Conservation (phyloP, 2,329 filamentous ascomycete genomes). For the Berkeleyomyces basicola region DNA sequence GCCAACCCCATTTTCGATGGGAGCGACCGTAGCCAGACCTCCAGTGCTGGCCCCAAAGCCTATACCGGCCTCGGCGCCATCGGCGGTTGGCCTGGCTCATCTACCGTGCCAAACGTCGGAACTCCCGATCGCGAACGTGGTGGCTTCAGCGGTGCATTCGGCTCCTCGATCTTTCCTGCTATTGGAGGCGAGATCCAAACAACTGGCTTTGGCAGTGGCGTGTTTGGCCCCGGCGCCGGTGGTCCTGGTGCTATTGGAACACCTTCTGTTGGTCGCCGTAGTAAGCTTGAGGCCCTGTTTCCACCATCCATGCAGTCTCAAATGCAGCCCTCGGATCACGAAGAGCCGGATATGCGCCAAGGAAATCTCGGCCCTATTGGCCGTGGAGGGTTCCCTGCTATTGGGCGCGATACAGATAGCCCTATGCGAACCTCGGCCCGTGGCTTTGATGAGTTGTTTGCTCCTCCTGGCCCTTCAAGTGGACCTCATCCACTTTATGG, state of each 20-base stretch:
- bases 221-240: constrained; percentile 44
- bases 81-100: constrained; percentile 43
- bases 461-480: constrained; percentile 19
- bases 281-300: constrained; percentile 77
- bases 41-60: constrained; percentile 64
- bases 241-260: constrained; percentile 37
- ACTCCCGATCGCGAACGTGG: constrained; percentile 51
- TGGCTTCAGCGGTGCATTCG: constrained; percentile 44
- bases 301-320: constrained; percentile 80
- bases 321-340: constrained; percentile 60
- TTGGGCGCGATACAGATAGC: constrained; percentile 40
- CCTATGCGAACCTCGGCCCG: constrained; percentile 39
- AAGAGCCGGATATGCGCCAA: constrained; percentile 47
- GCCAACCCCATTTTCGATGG: constrained; percentile 39
- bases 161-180: constrained; percentile 63
- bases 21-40: constrained; percentile 84
- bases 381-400: constrained; percentile 38
- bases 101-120: constrained; percentile 39
- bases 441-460: constrained; percentile 39
- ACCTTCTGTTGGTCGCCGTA: constrained; percentile 56
- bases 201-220: constrained; percentile 47
- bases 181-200: constrained; percentile 60
- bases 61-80: constrained; percentile 48
- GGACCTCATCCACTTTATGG: constrained; percentile 20
- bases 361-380: constrained; percentile 53